Percentiles rank a stretch among this genome's conserved stretches.
Conservation (phyloP, 208 protist species). For the Leishmania martiniquensis region DNA sequence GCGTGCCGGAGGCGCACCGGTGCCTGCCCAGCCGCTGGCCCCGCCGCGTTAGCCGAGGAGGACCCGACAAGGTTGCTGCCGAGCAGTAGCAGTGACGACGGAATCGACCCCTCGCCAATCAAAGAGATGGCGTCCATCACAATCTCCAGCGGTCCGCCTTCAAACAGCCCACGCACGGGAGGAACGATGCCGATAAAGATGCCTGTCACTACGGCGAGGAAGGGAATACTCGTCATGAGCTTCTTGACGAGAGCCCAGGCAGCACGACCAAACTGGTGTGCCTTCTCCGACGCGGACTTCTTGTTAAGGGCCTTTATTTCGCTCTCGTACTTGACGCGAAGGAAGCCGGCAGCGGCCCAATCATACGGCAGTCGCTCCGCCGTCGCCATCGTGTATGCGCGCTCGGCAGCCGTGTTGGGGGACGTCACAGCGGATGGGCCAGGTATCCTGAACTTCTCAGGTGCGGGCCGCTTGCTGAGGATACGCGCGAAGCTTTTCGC, state of each 20-base stretch:
- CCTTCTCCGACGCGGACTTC: constrained; percentile 10
- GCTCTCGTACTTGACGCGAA: constrained; percentile 54
- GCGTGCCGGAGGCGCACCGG: constrained; percentile 49
- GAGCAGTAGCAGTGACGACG: constrained; percentile 77
- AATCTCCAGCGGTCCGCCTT: constrained; percentile 57
- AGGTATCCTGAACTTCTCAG: constrained; percentile 5
- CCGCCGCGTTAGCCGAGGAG: constrained; percentile 2
- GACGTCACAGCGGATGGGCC: constrained; percentile 15
- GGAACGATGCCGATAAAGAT: constrained; percentile 71
- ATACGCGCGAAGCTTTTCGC: background rate
- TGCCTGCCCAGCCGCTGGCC: constrained; percentile 8
- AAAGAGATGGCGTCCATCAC: constrained; percentile 63
- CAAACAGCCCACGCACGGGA: constrained; percentile 58
- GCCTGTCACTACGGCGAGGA: constrained; percentile 70
- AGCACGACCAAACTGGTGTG: constrained; percentile 7
- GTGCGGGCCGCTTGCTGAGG: background rate
- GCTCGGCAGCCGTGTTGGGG: constrained; percentile 19
- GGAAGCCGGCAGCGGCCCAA: constrained; percentile 51
- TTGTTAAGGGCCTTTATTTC: constrained; percentile 39
- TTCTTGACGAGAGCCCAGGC: constrained; percentile 11
- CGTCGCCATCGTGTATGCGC: constrained; percentile 25
- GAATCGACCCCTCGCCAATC: constrained; percentile 66
- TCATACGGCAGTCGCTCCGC: constrained; percentile 57
- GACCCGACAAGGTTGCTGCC: constrained; percentile 65
- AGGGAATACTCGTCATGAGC: constrained; percentile 56